These are phyloP conservation scores for Bauhinia variegata DNA, from an alignment of 306 rosid species.

Conservation along the genomic window DNA sequence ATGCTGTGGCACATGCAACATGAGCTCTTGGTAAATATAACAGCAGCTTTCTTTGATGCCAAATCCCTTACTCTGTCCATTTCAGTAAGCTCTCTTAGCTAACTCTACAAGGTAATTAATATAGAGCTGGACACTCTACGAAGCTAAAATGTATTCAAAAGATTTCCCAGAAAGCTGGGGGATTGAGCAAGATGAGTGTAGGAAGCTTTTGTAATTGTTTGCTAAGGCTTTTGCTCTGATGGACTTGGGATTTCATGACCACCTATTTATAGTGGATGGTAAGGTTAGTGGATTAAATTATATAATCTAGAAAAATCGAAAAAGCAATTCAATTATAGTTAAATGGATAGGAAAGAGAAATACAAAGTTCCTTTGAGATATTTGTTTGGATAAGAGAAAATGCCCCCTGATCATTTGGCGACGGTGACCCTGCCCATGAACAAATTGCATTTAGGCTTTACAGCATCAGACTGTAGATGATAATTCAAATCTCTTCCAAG, in stretches of 20 bases:
- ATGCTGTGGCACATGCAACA: slow-evolving; percentile 96
- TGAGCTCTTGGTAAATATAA: slow-evolving; percentile 92
- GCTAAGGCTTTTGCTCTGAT: slow-evolving; percentile 50
- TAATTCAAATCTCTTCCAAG: slow-evolving; percentile 41
- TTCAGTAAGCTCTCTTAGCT: neutral
- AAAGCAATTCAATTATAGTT: slow-evolving; percentile 37
- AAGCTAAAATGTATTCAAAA: neutral
- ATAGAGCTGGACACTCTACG: neutral
- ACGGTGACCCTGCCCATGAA: slow-evolving; percentile 55
- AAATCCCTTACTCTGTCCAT: slow-evolving; percentile 86
- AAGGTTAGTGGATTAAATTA: slow-evolving; percentile 47
- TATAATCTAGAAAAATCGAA: slow-evolving; percentile 37
- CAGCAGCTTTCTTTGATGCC: slow-evolving; percentile 95
- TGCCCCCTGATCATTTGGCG: slow-evolving; percentile 63
- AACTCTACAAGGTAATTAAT: neutral
- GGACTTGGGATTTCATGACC: slow-evolving; percentile 45
- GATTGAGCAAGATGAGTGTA: slow-evolving; percentile 15
- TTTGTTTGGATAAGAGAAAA: slow-evolving; percentile 86
- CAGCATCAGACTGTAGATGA: slow-evolving; percentile 44
- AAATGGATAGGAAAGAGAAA: slow-evolving; percentile 57
- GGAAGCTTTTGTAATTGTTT: slow-evolving; percentile 30
- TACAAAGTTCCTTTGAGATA: slow-evolving; percentile 61
- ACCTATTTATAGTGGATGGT: slow-evolving; percentile 71
- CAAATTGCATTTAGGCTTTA: slow-evolving; percentile 59
- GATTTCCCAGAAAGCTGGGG: neutral